Evolutionary conservation across 176 grass and related monocot species (phyloP).

Genomic region (Tillandsia fasciculata): DNA sequence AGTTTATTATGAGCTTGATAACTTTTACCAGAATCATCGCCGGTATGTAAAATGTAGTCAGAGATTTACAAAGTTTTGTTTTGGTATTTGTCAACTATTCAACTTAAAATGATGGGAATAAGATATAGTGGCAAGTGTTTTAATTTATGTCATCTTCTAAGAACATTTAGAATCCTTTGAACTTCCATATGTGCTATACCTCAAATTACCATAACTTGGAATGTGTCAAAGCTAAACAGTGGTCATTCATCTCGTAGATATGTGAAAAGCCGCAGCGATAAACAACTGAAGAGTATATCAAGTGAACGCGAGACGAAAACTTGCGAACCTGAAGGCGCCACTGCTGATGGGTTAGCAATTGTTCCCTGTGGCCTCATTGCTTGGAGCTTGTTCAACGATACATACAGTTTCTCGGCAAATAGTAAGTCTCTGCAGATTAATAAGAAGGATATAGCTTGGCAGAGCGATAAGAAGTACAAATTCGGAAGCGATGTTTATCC

Average conservation of each 20-base stretch:
- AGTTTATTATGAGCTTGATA: constrained; percentile 72
- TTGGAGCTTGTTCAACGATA: constrained; percentile 94
- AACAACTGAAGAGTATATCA: constrained; percentile 40
- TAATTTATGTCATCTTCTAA: no score
- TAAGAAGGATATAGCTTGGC: constrained; percentile 87
- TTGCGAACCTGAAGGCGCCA: constrained; percentile 56
- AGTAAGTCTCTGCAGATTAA: constrained; percentile 44
- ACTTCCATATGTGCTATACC: no score
- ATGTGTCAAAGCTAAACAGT: neutral
- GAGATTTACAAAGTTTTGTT: neutral
- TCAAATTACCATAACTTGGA: constrained; percentile 1
- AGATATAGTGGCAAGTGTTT: no score
- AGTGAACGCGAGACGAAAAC: constrained; percentile 33
- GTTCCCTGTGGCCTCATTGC: constrained; percentile 90
- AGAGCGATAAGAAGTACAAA: constrained; percentile 58
- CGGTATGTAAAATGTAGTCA: constrained; percentile 34
- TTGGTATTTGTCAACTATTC: neutral
- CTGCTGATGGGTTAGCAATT: constrained; percentile 40
- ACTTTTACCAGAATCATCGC: constrained; percentile 92
- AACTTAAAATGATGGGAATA: no score
- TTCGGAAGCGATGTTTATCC: constrained; percentile 83
- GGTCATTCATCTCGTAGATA: constrained; percentile 38
- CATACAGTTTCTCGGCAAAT: constrained; percentile 45
- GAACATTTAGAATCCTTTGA: no score
- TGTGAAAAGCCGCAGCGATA: constrained; percentile 78